Conservation (phyloP, 2,329 filamentous ascomycete species). For the Microsporum canis region DNA sequence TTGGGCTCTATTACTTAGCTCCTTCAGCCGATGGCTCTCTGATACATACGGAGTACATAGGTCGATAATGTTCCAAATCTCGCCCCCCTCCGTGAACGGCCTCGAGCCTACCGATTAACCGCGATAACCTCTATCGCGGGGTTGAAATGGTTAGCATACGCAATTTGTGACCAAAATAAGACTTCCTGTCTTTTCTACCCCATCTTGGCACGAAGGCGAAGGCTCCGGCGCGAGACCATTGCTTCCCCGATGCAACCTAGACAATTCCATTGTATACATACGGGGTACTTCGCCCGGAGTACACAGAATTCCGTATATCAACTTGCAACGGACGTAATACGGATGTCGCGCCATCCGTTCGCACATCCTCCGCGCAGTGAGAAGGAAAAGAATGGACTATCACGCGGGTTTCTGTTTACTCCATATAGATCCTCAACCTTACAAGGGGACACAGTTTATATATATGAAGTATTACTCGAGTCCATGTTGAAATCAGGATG, state of each 20-base stretch:
- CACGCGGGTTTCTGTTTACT: not conserved
- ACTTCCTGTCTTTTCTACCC: not conserved
- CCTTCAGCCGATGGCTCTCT: not conserved
- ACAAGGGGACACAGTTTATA: not conserved
- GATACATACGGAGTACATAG: not conserved
- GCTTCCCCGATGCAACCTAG: slow-evolving; percentile 1
- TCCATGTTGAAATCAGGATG: not conserved
- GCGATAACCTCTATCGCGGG: not conserved
- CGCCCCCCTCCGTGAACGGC: no score
- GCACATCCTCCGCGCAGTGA: not conserved
- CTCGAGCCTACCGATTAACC: not conserved
- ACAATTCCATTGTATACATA: not conserved
- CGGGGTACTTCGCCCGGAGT: not conserved
- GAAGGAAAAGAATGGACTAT: not conserved
- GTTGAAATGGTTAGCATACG: not conserved
- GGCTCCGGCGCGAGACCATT: not conserved
- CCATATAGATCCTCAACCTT: not conserved
- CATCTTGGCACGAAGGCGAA: not conserved
- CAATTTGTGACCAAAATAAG: not conserved
- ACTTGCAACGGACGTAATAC: not conserved
- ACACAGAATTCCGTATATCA: not conserved
- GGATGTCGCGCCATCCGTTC: not conserved
- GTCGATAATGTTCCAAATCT: not conserved
- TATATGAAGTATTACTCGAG: not conserved
- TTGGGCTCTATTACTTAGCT: not conserved